A percentile compares a stretch with the other conserved stretches of the same genome.
These are phyloP conservation scores for Chamaenerion angustifolium DNA, from an alignment of 345 rosid genomes.

Conservation along the genomic window DNA sequence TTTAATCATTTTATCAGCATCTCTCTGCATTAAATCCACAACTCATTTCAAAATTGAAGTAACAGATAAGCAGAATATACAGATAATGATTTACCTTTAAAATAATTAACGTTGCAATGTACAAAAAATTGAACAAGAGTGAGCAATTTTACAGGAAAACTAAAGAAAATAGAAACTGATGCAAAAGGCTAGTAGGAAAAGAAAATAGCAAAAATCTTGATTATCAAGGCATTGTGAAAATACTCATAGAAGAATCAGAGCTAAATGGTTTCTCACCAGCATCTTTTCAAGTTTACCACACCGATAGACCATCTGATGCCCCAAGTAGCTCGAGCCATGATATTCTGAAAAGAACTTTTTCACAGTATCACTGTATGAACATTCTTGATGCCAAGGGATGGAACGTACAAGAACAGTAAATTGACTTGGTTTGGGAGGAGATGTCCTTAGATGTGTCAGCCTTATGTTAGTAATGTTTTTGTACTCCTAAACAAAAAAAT, in stretches of 20 bases:
- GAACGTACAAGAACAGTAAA: conserved; percentile 81
- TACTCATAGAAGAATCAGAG: not conserved
- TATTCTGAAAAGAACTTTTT: conserved; percentile 45
- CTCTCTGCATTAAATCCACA: conserved; percentile 27
- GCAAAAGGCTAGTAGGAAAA: no score
- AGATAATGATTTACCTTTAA: no score
- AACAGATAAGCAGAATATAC: no score
- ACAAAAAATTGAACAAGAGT: no score
- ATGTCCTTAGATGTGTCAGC: conserved; percentile 39
- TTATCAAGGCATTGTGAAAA: no score
- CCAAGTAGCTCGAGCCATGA: conserved; percentile 64
- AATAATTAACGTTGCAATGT: no score
- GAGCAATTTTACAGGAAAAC: no score
- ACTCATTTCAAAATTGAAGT: no score
- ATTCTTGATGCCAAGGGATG: conserved; percentile 51
- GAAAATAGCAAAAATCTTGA: no score
- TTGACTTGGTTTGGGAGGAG: conserved; percentile 56
- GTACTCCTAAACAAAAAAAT: conserved; percentile 45
- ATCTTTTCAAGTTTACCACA: conserved; percentile 48
- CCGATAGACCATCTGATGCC: conserved; percentile 74
- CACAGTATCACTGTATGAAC: conserved; percentile 64
- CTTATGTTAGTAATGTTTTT: conserved; percentile 64
- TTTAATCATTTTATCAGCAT: conserved; percentile 54
- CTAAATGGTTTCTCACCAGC: conserved; percentile 34
- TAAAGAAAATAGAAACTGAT: no score